Percentiles rank a stretch among this genome's conserved stretches.
Evolutionary conservation across 192 early-diverging fungal species (phyloP).

Genomic region (Gamsiella multidivaricata): DNA sequence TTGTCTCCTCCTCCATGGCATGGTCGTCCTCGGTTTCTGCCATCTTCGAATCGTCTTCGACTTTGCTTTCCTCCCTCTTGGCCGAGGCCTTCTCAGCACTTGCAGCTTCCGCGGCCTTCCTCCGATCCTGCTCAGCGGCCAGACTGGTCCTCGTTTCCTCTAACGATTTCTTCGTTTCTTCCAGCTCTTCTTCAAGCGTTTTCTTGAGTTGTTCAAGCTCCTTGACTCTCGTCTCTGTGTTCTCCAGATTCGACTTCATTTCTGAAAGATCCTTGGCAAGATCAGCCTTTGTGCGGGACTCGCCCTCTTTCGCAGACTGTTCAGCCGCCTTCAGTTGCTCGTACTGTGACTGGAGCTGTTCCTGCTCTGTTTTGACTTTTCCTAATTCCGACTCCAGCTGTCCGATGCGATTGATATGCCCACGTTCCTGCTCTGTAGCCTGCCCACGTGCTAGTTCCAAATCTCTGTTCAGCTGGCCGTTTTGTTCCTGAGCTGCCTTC

Average conservation of each 20-base stretch:
- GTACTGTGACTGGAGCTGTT: constrained; percentile 19
- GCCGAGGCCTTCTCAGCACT: neutral
- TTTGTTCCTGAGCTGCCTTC: constrained; percentile 10
- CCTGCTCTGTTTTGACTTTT: constrained; percentile 17
- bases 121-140: constrained; percentile 19
- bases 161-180: constrained; percentile 13
- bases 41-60: constrained; percentile 23
- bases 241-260: constrained; percentile 14
- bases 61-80: constrained; percentile 8
- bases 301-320: constrained; percentile 35
- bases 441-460: constrained; percentile 12
- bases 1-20: constrained; percentile 20
- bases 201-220: constrained; percentile 14
- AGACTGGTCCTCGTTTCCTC: constrained; percentile 11
- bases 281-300: constrained; percentile 31
- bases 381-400: constrained; percentile 23
- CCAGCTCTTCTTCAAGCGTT: constrained; percentile 29
- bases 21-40: constrained; percentile 20
- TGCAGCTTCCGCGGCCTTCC: neutral
- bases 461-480: constrained; percentile 8
- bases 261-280: constrained; percentile 22
- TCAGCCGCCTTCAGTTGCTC: constrained; percentile 40
- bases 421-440: constrained; percentile 4
- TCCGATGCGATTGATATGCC: constrained; percentile 8
- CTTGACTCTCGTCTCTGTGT: constrained; percentile 12